Percentiles rank a stretch among this genome's conserved stretches.
phyloP scores from a whole-genome alignment of 305 asterid genomes.

The Fraxinus angustifolia region DNA sequence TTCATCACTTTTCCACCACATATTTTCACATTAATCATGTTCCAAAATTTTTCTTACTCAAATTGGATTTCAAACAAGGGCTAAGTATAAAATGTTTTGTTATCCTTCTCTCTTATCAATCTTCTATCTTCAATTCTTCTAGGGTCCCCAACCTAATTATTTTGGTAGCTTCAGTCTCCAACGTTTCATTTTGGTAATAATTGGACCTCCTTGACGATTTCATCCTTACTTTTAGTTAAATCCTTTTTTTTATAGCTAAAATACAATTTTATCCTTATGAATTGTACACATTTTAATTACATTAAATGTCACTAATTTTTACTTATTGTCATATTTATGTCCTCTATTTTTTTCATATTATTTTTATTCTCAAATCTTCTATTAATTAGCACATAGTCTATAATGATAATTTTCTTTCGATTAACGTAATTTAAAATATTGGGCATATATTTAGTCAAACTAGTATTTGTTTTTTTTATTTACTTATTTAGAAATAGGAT shows the following conservation, averaged over 20 bases:
- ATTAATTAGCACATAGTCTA: neutral
- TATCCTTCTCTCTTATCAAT: too few species aligned
- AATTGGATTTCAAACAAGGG: too few species aligned
- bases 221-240: neutral
- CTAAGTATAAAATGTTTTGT: too few species aligned
- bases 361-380: too few species aligned
- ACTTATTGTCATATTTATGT: neutral
- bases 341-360: neutral
- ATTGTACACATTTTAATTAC: neutral
- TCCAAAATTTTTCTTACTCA: too few species aligned
- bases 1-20: too few species aligned
- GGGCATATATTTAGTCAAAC: too few species aligned
- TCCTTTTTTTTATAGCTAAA: neutral
- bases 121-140: neutral
- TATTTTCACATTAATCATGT: too few species aligned
- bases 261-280: neutral
- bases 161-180: neutral
- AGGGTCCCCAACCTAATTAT: neutral
- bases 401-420: too few species aligned
- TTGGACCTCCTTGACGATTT: neutral
- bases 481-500: too few species aligned
- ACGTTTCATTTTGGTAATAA: neutral
- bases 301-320: neutral
- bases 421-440: too few species aligned
- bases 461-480: too few species aligned